These are phyloP conservation scores for Chytriomyces hyalinus DNA, from an alignment of 192 early-diverging fungal genomes.

Conservation along the genomic window DNA sequence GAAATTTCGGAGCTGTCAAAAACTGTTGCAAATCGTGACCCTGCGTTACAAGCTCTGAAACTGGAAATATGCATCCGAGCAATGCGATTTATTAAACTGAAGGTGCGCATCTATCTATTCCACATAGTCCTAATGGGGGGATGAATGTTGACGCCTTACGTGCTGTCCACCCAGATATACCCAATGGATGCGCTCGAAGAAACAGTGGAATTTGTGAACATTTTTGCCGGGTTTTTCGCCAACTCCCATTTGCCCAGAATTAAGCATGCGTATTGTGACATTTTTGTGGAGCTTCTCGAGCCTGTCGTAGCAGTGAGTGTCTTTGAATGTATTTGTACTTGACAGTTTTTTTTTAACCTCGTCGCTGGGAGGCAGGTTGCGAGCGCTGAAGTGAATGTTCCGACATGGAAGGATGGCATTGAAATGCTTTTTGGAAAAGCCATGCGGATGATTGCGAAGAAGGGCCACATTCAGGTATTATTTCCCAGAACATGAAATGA, in stretches of 20 bases:
- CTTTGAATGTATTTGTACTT: constrained; percentile 7
- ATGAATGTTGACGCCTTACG: neutral
- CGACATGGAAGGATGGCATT: constrained; percentile 89
- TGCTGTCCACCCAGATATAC: constrained; percentile 67
- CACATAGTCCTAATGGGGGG: neutral
- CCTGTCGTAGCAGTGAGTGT: constrained; percentile 75
- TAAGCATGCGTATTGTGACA: constrained; percentile 88
- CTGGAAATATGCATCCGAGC: constrained; percentile 85
- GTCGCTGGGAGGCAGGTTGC: constrained; percentile 63
- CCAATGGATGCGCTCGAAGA: constrained; percentile 93
- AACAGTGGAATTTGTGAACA: constrained; percentile 91
- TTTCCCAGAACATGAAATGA: neutral
- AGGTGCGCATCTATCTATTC: constrained; percentile 52
- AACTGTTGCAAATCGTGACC: constrained; percentile 26
- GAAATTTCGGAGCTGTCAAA: constrained; percentile 65
- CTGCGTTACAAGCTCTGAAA: constrained; percentile 65
- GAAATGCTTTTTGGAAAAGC: constrained; percentile 90
- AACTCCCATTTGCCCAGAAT: constrained; percentile 74
- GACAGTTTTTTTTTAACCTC: neutral
- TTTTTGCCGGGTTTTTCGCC: constrained; percentile 87
- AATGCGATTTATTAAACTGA: constrained; percentile 90
- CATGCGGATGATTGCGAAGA: constrained; percentile 87
- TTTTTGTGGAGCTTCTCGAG: constrained; percentile 90
- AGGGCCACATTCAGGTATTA: constrained; percentile 68
- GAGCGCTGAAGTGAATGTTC: constrained; percentile 92